A percentile compares a stretch with the other conserved stretches of the same genome.
These are phyloP conservation scores for Diaporthe capsici DNA, from an alignment of 2,329 filamentous ascomycete genomes.

Conservation along the genomic window DNA sequence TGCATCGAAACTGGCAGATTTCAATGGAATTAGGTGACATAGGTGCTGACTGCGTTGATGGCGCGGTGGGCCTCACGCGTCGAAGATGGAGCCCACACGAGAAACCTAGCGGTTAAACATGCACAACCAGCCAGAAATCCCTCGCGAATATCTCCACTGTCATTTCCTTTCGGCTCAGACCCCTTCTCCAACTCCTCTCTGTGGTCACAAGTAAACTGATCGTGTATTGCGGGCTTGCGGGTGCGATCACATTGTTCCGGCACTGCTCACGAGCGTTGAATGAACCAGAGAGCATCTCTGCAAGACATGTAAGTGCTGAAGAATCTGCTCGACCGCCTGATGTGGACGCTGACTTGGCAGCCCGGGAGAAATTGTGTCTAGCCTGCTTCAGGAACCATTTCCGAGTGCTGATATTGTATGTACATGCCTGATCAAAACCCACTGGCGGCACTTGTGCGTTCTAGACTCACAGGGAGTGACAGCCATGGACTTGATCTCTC, in stretches of 20 bases:
- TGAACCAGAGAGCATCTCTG: neutral
- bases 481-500: neutral
- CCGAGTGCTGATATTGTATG: neutral
- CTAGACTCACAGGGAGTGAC: neutral
- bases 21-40: neutral
- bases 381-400: neutral
- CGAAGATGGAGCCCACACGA: constrained; percentile 4
- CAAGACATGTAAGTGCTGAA: neutral
- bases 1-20: constrained; percentile 14
- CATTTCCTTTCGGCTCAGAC: constrained; percentile 12
- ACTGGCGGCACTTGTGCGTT: neutral
- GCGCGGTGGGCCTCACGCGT: constrained; percentile 7
- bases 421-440: neutral
- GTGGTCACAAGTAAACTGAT: neutral
- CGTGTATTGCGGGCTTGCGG: neutral
- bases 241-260: neutral
- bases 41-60: neutral
- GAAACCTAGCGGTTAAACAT: constrained; percentile 2
- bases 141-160: constrained; percentile 6
- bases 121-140: constrained; percentile 6
- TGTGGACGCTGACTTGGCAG: neutral
- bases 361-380: neutral
- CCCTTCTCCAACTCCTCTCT: neutral
- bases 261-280: neutral
- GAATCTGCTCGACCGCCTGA: no score